These are phyloP conservation scores for Leptosphaerulina australis DNA, from an alignment of 2,329 filamentous ascomycete species.

Conservation along the genomic window DNA sequence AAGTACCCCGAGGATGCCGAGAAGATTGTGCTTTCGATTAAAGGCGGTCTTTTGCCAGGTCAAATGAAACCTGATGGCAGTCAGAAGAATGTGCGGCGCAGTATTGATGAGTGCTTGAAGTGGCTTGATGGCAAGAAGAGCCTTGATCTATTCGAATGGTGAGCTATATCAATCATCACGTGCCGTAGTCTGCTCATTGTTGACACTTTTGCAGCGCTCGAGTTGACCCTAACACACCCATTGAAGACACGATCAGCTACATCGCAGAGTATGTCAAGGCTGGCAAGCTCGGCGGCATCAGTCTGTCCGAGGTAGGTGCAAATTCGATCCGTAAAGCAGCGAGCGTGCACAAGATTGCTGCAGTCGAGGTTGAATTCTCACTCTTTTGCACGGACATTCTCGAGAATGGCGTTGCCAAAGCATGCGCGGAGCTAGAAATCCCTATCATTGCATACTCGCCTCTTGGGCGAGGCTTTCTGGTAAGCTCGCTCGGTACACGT, in stretches of 20 bases:
- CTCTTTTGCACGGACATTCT: slow-evolving; percentile 64
- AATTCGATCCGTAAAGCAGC: slow-evolving; percentile 56
- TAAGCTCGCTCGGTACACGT: slow-evolving; percentile 23
- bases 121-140: slow-evolving; percentile 56
- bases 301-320: slow-evolving; percentile 54
- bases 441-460: slow-evolving; percentile 74
- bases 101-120: slow-evolving; percentile 55
- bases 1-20: slow-evolving; percentile 58
- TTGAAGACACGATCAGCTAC: slow-evolving; percentile 54
- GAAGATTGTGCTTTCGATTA: slow-evolving; percentile 60
- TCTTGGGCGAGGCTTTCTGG: slow-evolving; percentile 65
- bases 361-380: slow-evolving; percentile 67
- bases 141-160: slow-evolving; percentile 56
- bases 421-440: slow-evolving; percentile 68
- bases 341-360: slow-evolving; percentile 61
- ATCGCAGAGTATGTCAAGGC: slow-evolving; percentile 50
- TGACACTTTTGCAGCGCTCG: too few species aligned
- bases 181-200: too few species aligned
- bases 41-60: slow-evolving; percentile 51
- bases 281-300: slow-evolving; percentile 55
- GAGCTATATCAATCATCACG: too few species aligned
- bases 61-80: slow-evolving; percentile 49
- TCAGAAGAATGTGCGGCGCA: slow-evolving; percentile 49
- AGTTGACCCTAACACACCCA: slow-evolving; percentile 52
- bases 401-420: slow-evolving; percentile 62